Evolutionary conservation across 1,139 yeast species (phyloP), one percentile per base, ranked within the genome.

Genomic region (Candida labiduridarum): DNA sequence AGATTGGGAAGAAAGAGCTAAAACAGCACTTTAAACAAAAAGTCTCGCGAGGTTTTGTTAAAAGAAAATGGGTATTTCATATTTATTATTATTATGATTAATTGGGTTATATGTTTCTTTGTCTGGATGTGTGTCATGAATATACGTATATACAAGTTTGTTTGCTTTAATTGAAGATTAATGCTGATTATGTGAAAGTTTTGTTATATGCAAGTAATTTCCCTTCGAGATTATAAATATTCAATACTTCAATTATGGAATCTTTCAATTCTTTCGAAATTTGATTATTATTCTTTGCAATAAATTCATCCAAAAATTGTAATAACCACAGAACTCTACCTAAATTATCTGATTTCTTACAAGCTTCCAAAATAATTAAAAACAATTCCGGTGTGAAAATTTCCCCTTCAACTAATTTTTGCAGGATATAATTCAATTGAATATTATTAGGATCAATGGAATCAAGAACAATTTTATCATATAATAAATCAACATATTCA

Each of bases 251-350:
- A 44, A 60, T 53, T 12, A 65, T 56, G 2, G 56, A 51, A 18
- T 44, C 22, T 41, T 59, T 55, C 44, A 63, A 50, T 15, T 49
- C 48, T 15, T 39, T 18, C 1, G 53, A 22, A 6, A 50, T 38
- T 2, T 31, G 5, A 30, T 51, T 31, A 8, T 46, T 44, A 16
- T 18, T n/a, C 14, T 10, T 11, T 2, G 31, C 39, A 22, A 73
- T 49, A 46, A 58, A 72, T n/a, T 56, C 55, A 51, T 74, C 78
- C 48, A 74, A 59, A 54, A 69, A 69, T 1, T 76, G 78, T 27
- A 70, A 59, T 14, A 73, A 49, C 79, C 79, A 74, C 67, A 72
- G 63, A 27, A 72, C 53, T 41, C 79, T 55, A 3, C 78, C 78
- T 49, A 67, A 52, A 53, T 74, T 78, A 35, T 49, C 44, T 15